Conservation (phyloP, 257 asterid species). For the Salvia hispanica region DNA sequence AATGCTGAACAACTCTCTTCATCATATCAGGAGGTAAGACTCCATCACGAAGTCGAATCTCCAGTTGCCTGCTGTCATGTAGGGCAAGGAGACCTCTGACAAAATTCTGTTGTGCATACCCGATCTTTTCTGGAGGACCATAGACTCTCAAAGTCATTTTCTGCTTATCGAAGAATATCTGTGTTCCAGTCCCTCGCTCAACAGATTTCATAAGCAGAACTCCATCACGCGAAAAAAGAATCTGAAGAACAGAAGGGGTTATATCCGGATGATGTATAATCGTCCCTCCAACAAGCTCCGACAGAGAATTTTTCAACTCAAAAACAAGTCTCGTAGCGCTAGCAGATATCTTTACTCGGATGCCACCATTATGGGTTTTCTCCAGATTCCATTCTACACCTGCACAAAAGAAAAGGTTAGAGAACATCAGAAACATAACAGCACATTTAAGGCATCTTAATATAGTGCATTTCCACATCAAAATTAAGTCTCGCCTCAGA, state of each 20-base stretch:
- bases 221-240: constrained; percentile 78
- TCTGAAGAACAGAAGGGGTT: constrained; percentile 66
- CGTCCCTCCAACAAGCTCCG: constrained; percentile 75
- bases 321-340: constrained; percentile 73
- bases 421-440: neutral
- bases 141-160: constrained; percentile 56
- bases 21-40: constrained; percentile 78
- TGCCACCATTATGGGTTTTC: constrained; percentile 55
- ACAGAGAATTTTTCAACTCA: constrained; percentile 71
- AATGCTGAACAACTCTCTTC: constrained; percentile 80
- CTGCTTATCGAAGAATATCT: constrained; percentile 68
- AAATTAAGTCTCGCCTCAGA: neutral
- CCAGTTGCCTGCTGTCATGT: constrained; percentile 76
- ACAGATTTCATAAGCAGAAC: constrained; percentile 53
- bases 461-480: neutral
- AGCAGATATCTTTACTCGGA: constrained; percentile 78
- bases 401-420: constrained; percentile 27
- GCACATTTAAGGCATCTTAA: neutral
- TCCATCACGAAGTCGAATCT: constrained; percentile 69
- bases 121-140: constrained; percentile 58
- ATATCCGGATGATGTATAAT: constrained; percentile 53
- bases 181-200: constrained; percentile 62
- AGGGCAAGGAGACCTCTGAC: constrained; percentile 53
- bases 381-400: constrained; percentile 67
- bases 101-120: constrained; percentile 51